Evolutionary conservation across 352 stramenopile genomes (phyloP).

Genomic region (Pythium biforme): DNA sequence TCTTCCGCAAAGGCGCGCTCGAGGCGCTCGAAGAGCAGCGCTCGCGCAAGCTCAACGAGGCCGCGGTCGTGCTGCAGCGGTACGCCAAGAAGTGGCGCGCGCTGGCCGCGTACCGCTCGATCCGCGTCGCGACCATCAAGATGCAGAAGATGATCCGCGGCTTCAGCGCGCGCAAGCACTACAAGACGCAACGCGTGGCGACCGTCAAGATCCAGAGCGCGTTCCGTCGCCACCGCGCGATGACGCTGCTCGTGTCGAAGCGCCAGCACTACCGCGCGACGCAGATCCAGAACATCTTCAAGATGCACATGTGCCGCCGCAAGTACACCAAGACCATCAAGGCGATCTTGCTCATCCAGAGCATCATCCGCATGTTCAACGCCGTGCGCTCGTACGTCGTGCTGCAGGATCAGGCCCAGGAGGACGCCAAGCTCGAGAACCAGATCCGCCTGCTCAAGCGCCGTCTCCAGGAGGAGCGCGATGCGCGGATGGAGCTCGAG

Average conservation of each 20-base stretch:
- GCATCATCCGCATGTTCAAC: constrained; percentile 80
- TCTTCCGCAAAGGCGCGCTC: constrained; percentile 91
- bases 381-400: constrained; percentile 71
- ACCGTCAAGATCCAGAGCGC: constrained; percentile 68
- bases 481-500: constrained; percentile 83
- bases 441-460: constrained; percentile 92
- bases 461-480: constrained; percentile 89
- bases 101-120: constrained; percentile 53
- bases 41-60: constrained; percentile 74
- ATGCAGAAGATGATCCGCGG: constrained; percentile 63
- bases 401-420: constrained; percentile 85
- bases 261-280: constrained; percentile 68
- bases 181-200: constrained; percentile 58
- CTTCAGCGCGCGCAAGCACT: constrained; percentile 41
- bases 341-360: constrained; percentile 75
- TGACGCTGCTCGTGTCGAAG: constrained; percentile 55
- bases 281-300: constrained; percentile 84
- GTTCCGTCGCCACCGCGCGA: constrained; percentile 58
- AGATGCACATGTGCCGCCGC: constrained; percentile 68
- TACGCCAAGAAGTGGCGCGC: constrained; percentile 84
- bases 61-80: constrained; percentile 77
- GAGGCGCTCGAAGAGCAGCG: constrained; percentile 89
- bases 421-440: constrained; percentile 96
- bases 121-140: constrained; percentile 54
- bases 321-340: constrained; percentile 70